Base-by-base conservation (phyloP, 1,139 yeast species). In the Sugiyamaella sp. region DNA sequence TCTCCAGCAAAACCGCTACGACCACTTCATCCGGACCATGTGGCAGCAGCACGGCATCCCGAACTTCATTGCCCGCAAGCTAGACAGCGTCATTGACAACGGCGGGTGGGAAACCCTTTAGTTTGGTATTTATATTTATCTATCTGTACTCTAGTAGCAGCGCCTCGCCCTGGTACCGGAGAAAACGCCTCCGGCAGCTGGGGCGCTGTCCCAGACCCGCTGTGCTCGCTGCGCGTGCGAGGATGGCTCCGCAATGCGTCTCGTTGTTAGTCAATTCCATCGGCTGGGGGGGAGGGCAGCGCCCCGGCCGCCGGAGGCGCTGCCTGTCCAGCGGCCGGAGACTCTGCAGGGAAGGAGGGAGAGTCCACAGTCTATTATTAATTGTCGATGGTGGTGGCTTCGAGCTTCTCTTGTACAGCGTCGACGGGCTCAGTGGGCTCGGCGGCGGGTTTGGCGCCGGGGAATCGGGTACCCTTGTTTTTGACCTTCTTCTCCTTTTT, bases 91-190 rank as follows among this genome's bases (percentile, higher is more conserved):
- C 5, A 72, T 85, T 35, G 98, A 93, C 70, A 82, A 87, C 33
- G 98, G 98, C 10, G 98, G 98, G 1, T 93, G 99, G 99, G 95
- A 87, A 63, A 89, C 97, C 0, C 74, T 91, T n/a, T n/a, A n/a
- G n/a, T n/a, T n/a, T n/a, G n/a, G n/a, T n/a, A n/a, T n/a, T n/a
- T n/a, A n/a, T n/a, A n/a, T n/a, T n/a, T n/a, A n/a, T n/a, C n/a
- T n/a, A n/a, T n/a, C n/a, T n/a, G n/a, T n/a, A n/a, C n/a, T n/a
- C n/a, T n/a, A n/a, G n/a, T n/a, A n/a, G n/a, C n/a, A n/a, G n/a
- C n/a, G n/a, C n/a, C n/a, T n/a, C n/a, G n/a, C n/a, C n/a, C n/a
- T n/a, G n/a, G n/a, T 24, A 24, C 10, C 10, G 29, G 29, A 24
- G 29, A 24, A 10, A 24, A 5, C 5, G 29, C 29, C 29, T 24